Evolutionary conservation across 805 yeast genomes (phyloP).

Genomic region (Metschnikowia dekortorum): DNA sequence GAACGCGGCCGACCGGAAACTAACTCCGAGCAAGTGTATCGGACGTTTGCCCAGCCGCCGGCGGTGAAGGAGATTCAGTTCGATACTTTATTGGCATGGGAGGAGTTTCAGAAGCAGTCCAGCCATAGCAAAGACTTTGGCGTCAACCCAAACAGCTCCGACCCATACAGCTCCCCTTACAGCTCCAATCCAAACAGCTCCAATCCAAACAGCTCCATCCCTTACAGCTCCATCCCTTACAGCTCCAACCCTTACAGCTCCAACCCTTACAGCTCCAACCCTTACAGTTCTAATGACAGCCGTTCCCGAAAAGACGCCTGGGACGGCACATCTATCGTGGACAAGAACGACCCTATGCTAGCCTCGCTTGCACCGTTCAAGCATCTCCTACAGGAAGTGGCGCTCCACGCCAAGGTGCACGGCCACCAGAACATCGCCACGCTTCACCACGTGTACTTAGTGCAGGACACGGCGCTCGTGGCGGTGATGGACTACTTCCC

Average conservation of each 20-base stretch:
- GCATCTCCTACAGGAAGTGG: slow-evolving; percentile 57
- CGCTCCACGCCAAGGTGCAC: slow-evolving; percentile 71
- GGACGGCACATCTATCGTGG: too few species aligned
- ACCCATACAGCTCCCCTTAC: too few species aligned
- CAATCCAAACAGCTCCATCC: too few species aligned
- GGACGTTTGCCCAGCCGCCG: slow-evolving; percentile 1
- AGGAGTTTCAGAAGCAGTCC: not conserved
- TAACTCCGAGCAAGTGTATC: not conserved
- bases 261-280: too few species aligned
- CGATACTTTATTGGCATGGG: not conserved
- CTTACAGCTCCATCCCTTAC: too few species aligned
- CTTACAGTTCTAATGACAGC: too few species aligned
- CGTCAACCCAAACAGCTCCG: too few species aligned
- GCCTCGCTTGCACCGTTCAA: slow-evolving; percentile 4
- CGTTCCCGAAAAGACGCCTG: too few species aligned
- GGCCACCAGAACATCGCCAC: slow-evolving; percentile 73
- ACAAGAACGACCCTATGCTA: not conserved
- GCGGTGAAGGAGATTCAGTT: slow-evolving; percentile 7
- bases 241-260: too few species aligned
- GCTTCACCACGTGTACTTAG: slow-evolving; percentile 67
- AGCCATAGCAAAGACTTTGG: too few species aligned
- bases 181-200: too few species aligned
- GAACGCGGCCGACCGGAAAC: not conserved
- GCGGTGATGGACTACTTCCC: slow-evolving; percentile 83
- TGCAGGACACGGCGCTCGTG: slow-evolving; percentile 50